A percentile compares a stretch with the other conserved stretches of the same genome.
Evolutionary conservation across 2,329 filamentous ascomycete genomes (phyloP).

Genomic region (Colletotrichum kahawae): DNA sequence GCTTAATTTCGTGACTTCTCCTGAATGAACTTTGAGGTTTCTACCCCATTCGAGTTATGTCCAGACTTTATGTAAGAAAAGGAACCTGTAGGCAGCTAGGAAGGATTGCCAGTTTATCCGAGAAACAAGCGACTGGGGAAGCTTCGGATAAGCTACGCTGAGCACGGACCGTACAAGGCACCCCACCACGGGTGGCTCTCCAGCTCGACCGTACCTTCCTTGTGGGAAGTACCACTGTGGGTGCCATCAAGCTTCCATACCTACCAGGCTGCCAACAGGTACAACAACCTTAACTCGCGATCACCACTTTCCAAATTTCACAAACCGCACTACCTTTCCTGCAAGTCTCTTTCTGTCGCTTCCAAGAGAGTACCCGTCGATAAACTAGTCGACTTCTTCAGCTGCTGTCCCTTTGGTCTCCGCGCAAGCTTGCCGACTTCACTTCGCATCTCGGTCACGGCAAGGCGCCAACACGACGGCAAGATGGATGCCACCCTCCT

Average conservation of each 20-base stretch:
- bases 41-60: neutral
- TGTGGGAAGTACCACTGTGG: neutral
- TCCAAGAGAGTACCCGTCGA: neutral
- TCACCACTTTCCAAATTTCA: neutral
- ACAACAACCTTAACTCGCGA: neutral
- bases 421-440: constrained; percentile 2
- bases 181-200: neutral
- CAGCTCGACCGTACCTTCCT: neutral
- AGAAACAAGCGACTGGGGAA: neutral
- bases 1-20: neutral
- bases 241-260: neutral
- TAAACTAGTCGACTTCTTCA: neutral
- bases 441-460: neutral
- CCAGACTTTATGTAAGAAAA: neutral
- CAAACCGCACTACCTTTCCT: neutral
- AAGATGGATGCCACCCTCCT: constrained; percentile 43
- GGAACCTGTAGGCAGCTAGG: neutral
- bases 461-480: neutral
- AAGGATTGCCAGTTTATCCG: neutral
- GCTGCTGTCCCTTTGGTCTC: neutral
- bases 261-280: neutral
- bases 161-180: constrained; percentile 5
- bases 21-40: neutral
- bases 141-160: neutral
- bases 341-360: neutral